Base-by-base conservation (phyloP, 106 monocot genomes). In the Allium fistulosum region DNA sequence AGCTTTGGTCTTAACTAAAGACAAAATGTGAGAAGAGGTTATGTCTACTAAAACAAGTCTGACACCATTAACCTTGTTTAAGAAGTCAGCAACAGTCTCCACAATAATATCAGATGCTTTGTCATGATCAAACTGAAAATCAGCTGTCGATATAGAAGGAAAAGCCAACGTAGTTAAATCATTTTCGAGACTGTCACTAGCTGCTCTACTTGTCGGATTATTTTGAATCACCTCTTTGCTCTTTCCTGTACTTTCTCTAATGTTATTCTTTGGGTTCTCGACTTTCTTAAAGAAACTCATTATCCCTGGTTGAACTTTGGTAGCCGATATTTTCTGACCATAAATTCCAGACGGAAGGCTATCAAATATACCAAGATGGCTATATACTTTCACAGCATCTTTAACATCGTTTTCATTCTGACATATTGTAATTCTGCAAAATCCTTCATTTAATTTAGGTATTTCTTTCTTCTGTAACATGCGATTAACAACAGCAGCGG, bases 211-310 rank as follows among this genome's bases (percentile, higher is more conserved):
- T 4, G 49, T n/a, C n/a, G 52, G 61, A 57, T 15, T 37, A 1
- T 12, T 51, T 16, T 56, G 58, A 51, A 18, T 58, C 59, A 45
- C 76, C 53, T 74, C 57, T n/a, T 61, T 27, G 52, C 62, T 53
- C 57, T 73, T 71, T 59, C 53, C 59, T 67, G 9, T 64, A n/a
- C 67, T 63, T 37, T 26, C 65, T 53, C 49, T 58, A 61, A 58
- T 56, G 57, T 53, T 15, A 15, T 53, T 74, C 10, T 57, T 63
- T 65, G 72, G 72, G 9, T 15, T 67, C 56, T 85, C 84, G 10
- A 85, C 66, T 80, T 90, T 92, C 84, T 92, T 97, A 16, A 97
- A 66, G 80, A 90, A 97, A 65, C 79, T 92, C 92, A 90, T 87
- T 72, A 97, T 97, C 9, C 84, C 92, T 72, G 84, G 80, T 66